Conservation (phyloP, 2,329 filamentous ascomycete genomes). For the Arthrobotrys sinensis region DNA sequence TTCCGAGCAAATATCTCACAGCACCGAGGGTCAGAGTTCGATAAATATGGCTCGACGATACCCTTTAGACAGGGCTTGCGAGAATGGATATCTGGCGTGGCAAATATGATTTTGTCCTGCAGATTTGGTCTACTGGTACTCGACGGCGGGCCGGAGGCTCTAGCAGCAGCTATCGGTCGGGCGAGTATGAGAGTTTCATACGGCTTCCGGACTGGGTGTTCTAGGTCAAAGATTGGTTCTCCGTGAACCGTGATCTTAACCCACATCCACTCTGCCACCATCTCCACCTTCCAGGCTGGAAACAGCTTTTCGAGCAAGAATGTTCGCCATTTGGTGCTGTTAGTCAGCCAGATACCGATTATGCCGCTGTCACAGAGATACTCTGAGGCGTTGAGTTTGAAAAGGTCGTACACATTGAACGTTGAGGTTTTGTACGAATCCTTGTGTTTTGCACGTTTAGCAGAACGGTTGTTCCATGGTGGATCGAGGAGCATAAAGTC, state of each 20-base stretch:
- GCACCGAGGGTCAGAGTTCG: slow-evolving; percentile 70
- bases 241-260: slow-evolving; percentile 79
- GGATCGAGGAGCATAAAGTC: slow-evolving; percentile 81
- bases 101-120: slow-evolving; percentile 75
- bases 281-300: slow-evolving; percentile 76
- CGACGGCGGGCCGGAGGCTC: slow-evolving; percentile 58
- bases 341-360: slow-evolving; percentile 84
- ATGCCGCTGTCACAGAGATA: slow-evolving; percentile 73
- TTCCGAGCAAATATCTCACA: slow-evolving; percentile 85
- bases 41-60: slow-evolving; percentile 69
- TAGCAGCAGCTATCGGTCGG: slow-evolving; percentile 42
- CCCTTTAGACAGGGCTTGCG: slow-evolving; percentile 80
- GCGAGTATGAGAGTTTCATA: slow-evolving; percentile 81
- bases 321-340: slow-evolving; percentile 74
- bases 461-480: slow-evolving; percentile 86
- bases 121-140: slow-evolving; percentile 65
- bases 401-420: slow-evolving; percentile 70
- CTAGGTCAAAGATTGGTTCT: slow-evolving; percentile 76
- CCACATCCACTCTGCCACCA: slow-evolving; percentile 83
- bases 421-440: slow-evolving; percentile 69
- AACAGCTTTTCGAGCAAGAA: slow-evolving; percentile 76
- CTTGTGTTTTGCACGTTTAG: slow-evolving; percentile 72
- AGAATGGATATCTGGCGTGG: slow-evolving; percentile 83
- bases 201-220: slow-evolving; percentile 79
- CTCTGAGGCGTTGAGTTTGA: slow-evolving; percentile 74